Evolutionary conservation across 257 asterid species (phyloP), one percentile per base, ranked within the genome.

Genomic region (Gynochthodes officinalis): DNA sequence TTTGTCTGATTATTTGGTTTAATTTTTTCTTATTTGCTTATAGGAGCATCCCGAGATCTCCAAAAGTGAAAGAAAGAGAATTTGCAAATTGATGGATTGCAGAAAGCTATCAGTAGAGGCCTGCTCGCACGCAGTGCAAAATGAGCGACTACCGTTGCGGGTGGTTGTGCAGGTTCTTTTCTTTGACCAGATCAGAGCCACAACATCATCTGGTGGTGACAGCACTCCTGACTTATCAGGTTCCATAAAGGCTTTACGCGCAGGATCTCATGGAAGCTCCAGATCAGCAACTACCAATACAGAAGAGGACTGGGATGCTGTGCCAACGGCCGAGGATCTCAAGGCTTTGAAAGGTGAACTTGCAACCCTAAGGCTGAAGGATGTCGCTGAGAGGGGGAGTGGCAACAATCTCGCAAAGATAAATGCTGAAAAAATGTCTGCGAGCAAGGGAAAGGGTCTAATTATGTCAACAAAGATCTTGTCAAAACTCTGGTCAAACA

Each of bases 291-390:
- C 96, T 7, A 91, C 96, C 73, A 84, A 84, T 80, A 84, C 97
- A 0, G 96, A 87, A 1, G 97, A 91, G 60, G 97, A 93, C 58
- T 89, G 93, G 96, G 96, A 90, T 27, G 85, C 88, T 4, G 82
- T 83, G 25, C 88, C 86, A 2, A 86, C 85, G 7, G 82, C 93
- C 0, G 96, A 84, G 76, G 97, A 89, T 59, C 88, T 90, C 44
- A 89, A 86, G 73, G 83, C 91, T 39, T 82, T 90, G 72, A 86
- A 79, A 71, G 87, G 87, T n/a, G 94, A 85, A 84, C 77, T 91
- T 13, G 82, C 88, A 33, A 80, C 75, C 64, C 71, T 89, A n/a
- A 89, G 84, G 78, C 73, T 86, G 64, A 78, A 82, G 73, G 84
- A 80, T 49, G 82, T 72, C 14, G 83, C 55, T 0, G 65, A 21